Evolutionary conservation across 306 rosid species (phyloP).

Genomic region (Glycine tomentella): DNA sequence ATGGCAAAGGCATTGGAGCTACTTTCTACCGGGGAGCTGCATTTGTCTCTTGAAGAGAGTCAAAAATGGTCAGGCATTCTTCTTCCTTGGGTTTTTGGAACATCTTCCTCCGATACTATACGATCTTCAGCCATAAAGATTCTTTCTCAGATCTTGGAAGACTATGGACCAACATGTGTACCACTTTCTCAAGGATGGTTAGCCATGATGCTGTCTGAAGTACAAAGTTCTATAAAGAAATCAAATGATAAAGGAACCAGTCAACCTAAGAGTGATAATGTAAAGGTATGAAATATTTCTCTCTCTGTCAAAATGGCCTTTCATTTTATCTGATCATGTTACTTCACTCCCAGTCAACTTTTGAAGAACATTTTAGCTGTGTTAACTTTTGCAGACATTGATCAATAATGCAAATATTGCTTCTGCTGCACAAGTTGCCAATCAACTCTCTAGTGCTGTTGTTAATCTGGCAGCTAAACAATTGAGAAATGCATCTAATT

Average conservation of each 20-base stretch:
- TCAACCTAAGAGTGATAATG: conserved; percentile 71
- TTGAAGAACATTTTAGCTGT: conserved; percentile 34
- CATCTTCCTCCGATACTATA: conserved; percentile 70
- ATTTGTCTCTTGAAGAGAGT: conserved; percentile 85
- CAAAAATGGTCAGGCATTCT: conserved; percentile 93
- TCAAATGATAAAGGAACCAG: conserved; percentile 65
- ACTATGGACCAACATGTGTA: conserved; percentile 72
- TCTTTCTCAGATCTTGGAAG: conserved; percentile 79
- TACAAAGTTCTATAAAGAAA: conserved; percentile 61
- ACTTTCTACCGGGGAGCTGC: conserved; percentile 67
- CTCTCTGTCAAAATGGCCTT: conserved; percentile 24
- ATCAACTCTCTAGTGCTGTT: conserved; percentile 79
- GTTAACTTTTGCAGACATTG: conserved; percentile 76
- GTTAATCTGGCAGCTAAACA: conserved; percentile 81
- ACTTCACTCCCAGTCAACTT: conserved; percentile 37
- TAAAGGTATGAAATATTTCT: conserved; percentile 68
- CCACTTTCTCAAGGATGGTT: conserved; percentile 96
- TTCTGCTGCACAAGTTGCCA: conserved; percentile 77
- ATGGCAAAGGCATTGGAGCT: conserved; percentile 84
- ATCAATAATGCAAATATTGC: conserved; percentile 82
- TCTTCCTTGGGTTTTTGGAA: conserved; percentile 84
- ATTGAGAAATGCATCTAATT: conserved; percentile 56
- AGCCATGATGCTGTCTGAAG: conserved; percentile 74
- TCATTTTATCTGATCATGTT: conserved; percentile 35
- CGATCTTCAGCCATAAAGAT: conserved; percentile 77